Base-by-base conservation (phyloP, 169 alveolate genomes). In the Plasmodium cynomolgi region DNA sequence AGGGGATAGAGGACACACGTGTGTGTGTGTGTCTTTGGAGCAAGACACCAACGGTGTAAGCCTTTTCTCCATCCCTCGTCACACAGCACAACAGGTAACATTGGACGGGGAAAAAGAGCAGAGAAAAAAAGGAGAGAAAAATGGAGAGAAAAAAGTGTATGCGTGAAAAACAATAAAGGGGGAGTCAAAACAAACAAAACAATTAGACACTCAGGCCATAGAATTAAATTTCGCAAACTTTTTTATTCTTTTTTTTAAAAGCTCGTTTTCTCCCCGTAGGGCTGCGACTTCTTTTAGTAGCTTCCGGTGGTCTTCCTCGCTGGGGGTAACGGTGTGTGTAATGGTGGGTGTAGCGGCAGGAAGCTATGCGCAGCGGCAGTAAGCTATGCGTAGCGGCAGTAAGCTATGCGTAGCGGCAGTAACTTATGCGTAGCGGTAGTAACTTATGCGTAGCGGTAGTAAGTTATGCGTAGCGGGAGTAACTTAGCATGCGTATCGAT, bases 201-300 rank as follows among this genome's bases (percentile, higher is more conserved):
- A 20, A 62, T 62, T 62, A 2, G 37, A 62, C 17, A 62, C 13
- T 26, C 34, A 62, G 7, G 77, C 37, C 77, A 62, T 26, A 20
- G 77, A 44, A 39, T 47, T 81, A 44, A 33, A 41, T 72, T 85
- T 85, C 23, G 93, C 84, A 26, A 85, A 44, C 68, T 85, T 85
- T 85, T 85, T 85, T 15, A 85, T 85, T 62, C 93, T 74, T 75
- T 85, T 85, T 85, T 85, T 85, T 31, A 85, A 73, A 20, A 85
- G 44, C 23, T 85, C 93, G 44, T 85, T 85, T 85, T 85, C 93
- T 74, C 79, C 85, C n/a, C 62, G 75, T 85, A 85, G 62, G 31
- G 84, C 73, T 4, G 41, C 33, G 56, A 85, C 31, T 62, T 85
- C 93, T 33, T 85, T 85, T 8, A 85, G 62, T 31, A 85, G 82